These are phyloP conservation scores for Gentiana dahurica DNA, from an alignment of 257 asterid species.

Conservation along the genomic window DNA sequence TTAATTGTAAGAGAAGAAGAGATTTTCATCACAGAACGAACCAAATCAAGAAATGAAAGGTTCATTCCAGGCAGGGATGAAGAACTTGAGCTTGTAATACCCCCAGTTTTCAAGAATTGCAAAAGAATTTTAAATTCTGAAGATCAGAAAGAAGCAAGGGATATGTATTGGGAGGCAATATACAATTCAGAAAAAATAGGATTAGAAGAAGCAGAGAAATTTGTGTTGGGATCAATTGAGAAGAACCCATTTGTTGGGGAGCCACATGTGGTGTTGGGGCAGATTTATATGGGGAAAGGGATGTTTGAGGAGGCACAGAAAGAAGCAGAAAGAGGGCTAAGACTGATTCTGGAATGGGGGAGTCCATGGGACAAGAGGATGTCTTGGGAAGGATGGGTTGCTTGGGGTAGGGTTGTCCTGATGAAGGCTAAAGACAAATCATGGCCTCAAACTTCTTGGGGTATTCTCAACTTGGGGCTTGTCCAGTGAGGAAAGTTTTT, in stretches of 20 bases:
- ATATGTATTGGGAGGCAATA: constrained; percentile 85
- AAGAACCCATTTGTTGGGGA: constrained; percentile 82
- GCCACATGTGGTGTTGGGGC: constrained; percentile 53
- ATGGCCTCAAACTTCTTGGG: constrained; percentile 64
- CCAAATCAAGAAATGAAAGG: not conserved
- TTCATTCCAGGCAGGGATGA: constrained; percentile 25
- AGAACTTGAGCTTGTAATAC: constrained; percentile 57
- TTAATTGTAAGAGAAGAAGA: constrained; percentile 58
- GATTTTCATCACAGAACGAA: constrained; percentile 18
- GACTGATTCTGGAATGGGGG: constrained; percentile 72
- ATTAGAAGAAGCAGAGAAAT: constrained; percentile 43
- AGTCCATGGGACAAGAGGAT: constrained; percentile 95
- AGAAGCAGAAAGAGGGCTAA: constrained; percentile 59
- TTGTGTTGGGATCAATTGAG: constrained; percentile 38
- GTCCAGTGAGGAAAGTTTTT: constrained; percentile 18
- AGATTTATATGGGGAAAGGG: constrained; percentile 50
- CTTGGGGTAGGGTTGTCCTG: constrained; percentile 68
- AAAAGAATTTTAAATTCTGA: constrained; percentile 27
- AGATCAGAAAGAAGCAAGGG: constrained; percentile 53
- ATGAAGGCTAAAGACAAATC: constrained; percentile 49
- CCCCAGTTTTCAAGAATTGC: constrained; percentile 56
- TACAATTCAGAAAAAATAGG: constrained; percentile 34
- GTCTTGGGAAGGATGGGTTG: constrained; percentile 89
- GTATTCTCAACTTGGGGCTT: constrained; percentile 63
- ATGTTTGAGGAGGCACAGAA: constrained; percentile 49